A percentile compares a stretch with the other conserved stretches of the same genome.
Conservation (phyloP, 73 alveolate species). For the Diophrys appendiculata region DNA sequence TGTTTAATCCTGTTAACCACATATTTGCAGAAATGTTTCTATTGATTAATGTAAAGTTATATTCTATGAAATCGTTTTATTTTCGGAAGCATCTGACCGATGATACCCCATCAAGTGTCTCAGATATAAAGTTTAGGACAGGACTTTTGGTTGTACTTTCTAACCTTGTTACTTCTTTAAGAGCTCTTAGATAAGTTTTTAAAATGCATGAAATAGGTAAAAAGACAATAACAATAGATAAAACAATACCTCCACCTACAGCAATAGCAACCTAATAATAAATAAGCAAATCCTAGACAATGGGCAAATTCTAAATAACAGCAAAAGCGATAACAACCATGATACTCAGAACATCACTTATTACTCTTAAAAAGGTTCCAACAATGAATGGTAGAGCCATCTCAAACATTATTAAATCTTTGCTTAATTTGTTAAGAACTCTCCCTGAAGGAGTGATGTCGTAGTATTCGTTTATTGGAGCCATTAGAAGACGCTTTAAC, state of each 20-base stretch:
- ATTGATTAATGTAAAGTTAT: conserved; percentile 78
- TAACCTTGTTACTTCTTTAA: conserved; percentile 4
- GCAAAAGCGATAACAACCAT: background rate
- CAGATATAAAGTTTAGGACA: conserved; percentile 76
- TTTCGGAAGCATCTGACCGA: conserved; percentile 85
- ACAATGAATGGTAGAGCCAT: background rate
- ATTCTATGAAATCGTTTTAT: conserved; percentile 46
- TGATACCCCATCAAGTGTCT: conserved; percentile 84
- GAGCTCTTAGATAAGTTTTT: conserved; percentile 1
- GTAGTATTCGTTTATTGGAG: conserved; percentile 89
- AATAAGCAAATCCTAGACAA: background rate
- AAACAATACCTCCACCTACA: background rate
- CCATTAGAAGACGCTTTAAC: conserved; percentile 71
- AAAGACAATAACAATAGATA: background rate
- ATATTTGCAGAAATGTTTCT: conserved; percentile 37
- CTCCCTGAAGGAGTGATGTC: conserved; percentile 95
- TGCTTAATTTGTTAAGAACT: conserved; percentile 85
- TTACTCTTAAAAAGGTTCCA: background rate
- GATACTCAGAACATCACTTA: background rate
- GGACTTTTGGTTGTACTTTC: conserved; percentile 56
- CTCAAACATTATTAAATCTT: conserved; percentile 36
- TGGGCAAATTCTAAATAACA: background rate
- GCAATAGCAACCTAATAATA: background rate
- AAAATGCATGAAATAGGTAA: background rate
- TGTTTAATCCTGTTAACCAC: conserved; percentile 10